Conservation (phyloP, 2,329 filamentous ascomycete species). For the Pseudopithomyces maydicus region DNA sequence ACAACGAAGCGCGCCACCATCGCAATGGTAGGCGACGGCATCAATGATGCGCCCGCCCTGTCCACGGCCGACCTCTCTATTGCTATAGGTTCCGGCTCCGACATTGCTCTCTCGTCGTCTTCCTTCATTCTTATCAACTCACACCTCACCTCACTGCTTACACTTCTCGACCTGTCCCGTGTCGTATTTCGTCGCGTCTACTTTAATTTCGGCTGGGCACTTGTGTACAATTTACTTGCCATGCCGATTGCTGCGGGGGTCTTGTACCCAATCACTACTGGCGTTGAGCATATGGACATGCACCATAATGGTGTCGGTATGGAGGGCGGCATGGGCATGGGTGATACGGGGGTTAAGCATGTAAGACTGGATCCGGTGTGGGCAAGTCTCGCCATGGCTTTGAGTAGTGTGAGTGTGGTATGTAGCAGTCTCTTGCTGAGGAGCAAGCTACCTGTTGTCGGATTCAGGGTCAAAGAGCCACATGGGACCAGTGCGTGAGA, state of each 20-base stretch:
- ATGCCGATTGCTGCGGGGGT: constrained; percentile 82
- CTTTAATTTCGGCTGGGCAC: constrained; percentile 85
- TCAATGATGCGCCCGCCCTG: constrained; percentile 84
- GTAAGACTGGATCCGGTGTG: constrained; percentile 77
- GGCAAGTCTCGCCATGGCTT: constrained; percentile 90
- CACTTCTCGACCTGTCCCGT: constrained; percentile 72
- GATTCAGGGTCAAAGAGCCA: constrained; percentile 42
- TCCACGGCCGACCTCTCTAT: constrained; percentile 83
- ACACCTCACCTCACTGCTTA: constrained; percentile 71
- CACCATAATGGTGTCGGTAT: constrained; percentile 37
- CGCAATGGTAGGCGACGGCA: constrained; percentile 85
- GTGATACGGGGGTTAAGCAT: constrained; percentile 53
- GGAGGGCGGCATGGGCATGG: constrained; percentile 44
- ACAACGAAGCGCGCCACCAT: constrained; percentile 59
- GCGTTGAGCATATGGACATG: constrained; percentile 53
- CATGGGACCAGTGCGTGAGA: background rate
- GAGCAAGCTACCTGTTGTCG: constrained; percentile 50
- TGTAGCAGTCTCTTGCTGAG: constrained; percentile 77
- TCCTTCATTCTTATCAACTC: constrained; percentile 81
- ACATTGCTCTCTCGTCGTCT: constrained; percentile 81
- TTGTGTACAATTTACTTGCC: constrained; percentile 78
- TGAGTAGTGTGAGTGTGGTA: constrained; percentile 89
- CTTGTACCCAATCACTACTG: constrained; percentile 65
- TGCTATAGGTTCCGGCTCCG: constrained; percentile 78
- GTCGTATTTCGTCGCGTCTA: constrained; percentile 78